Conservation (phyloP, 148 eudicot genomes). For the Agrostemma githago region DNA sequence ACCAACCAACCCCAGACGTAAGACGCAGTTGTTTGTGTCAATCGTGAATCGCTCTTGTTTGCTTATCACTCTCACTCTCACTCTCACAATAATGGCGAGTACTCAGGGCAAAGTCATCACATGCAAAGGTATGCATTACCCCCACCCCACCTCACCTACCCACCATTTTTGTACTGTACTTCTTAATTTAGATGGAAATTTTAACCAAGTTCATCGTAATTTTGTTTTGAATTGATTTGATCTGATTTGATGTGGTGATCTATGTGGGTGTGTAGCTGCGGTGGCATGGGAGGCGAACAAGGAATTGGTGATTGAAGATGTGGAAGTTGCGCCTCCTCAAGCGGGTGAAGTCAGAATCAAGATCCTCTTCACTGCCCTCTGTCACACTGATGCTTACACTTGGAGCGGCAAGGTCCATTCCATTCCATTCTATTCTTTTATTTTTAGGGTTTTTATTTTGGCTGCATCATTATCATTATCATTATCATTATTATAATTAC, state of each 20-base stretch:
- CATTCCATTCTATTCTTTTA: not conserved
- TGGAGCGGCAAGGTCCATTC: conserved; percentile 99
- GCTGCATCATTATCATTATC: not conserved
- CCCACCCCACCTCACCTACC: not conserved
- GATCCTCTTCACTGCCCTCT: conserved; percentile 84
- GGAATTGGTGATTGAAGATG: conserved; percentile 80
- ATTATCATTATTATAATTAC: too few species aligned
- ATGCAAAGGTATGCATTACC: conserved; percentile 67
- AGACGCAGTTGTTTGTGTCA: not conserved
- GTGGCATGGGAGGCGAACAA: conserved; percentile 98
- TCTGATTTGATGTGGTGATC: not conserved
- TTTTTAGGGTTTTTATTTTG: not conserved
- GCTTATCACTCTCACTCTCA: too few species aligned
- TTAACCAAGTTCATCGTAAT: not conserved
- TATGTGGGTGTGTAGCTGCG: conserved; percentile 74
- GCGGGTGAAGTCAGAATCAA: conserved; percentile 92
- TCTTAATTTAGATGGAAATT: too few species aligned
- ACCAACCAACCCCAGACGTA: not conserved
- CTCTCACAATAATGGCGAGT: conserved; percentile 35
- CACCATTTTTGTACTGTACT: too few species aligned
- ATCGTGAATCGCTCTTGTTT: too few species aligned
- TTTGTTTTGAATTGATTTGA: not conserved
- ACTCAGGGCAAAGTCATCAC: conserved; percentile 93
- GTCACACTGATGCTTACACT: conserved; percentile 98
- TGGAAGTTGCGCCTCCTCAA: conserved; percentile 95